These are phyloP conservation scores for Xylariomycetidae sp. DNA, from an alignment of 2,329 filamentous ascomycete species.

Conservation along the genomic window DNA sequence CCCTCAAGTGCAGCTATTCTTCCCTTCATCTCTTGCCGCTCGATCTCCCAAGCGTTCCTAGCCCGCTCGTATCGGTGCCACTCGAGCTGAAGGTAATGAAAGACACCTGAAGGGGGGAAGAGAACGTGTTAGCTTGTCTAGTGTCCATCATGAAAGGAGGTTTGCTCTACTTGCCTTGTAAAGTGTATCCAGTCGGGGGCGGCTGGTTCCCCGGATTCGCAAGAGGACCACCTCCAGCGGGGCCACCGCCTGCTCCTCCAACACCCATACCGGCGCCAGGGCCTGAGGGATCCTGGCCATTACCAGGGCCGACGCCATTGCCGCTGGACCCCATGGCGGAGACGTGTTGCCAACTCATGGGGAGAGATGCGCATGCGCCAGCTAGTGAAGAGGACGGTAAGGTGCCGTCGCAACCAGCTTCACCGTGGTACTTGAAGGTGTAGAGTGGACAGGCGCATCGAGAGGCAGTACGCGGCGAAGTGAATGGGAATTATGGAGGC, in stretches of 20 bases:
- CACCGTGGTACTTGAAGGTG: constrained; percentile 14
- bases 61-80: constrained; percentile 98
- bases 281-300: constrained; percentile 37
- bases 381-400: constrained; percentile 9
- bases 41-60: constrained; percentile 97
- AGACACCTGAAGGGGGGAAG: constrained; percentile 62
- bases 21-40: constrained; percentile 97
- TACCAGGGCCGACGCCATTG: constrained; percentile 36
- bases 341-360: constrained; percentile 32
- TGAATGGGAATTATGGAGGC: no score
- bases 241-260: no score
- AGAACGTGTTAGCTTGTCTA: neutral
- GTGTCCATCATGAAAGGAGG: neutral
- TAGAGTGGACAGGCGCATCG: constrained; percentile 20
- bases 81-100: constrained; percentile 98
- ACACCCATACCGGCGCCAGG: no score
- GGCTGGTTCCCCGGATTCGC: constrained; percentile 41
- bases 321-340: constrained; percentile 35
- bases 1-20: constrained; percentile 93
- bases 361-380: constrained; percentile 2
- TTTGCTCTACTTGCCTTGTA: constrained; percentile 47
- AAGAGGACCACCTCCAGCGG: constrained; percentile 26
- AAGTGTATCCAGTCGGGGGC: constrained; percentile 55
- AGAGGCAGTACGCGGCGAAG: no score
- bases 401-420: constrained; percentile 20